Evolutionary conservation across 2,329 filamentous ascomycete species (phyloP).

Genomic region (Trichoderma endophyticum): DNA sequence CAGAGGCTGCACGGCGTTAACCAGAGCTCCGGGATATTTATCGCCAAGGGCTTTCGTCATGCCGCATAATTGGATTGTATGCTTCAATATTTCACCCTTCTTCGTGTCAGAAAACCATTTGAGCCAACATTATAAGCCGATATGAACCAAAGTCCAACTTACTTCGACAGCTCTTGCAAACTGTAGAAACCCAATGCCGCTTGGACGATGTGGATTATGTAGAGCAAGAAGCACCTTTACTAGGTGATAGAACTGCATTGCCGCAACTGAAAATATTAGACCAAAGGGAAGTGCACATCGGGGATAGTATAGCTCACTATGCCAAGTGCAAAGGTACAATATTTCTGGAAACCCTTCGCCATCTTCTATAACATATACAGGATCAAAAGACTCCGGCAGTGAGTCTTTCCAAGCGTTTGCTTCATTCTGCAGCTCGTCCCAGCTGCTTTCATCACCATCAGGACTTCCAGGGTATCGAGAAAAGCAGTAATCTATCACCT

Average conservation of each 20-base stretch:
- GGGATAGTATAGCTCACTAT: not conserved
- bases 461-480: not conserved
- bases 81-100: not conserved
- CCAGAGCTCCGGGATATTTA: not conserved
- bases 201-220: not conserved
- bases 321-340: not conserved
- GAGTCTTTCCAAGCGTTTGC: not conserved
- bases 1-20: not conserved
- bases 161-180: not conserved
- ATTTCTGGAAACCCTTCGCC: not conserved
- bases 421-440: not conserved
- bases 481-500: constrained; percentile 3
- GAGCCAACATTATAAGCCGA: not conserved
- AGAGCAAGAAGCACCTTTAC: not conserved
- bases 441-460: not conserved
- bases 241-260: not conserved
- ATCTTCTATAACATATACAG: not conserved
- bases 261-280: not conserved
- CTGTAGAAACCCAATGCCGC: not conserved
- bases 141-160: not conserved
- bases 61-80: not conserved
- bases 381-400: not conserved
- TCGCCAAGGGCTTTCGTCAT: not conserved
- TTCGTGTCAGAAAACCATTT: not conserved
- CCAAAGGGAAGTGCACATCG: not conserved